Base-by-base conservation (phyloP, 2,329 filamentous ascomycete species). In the Alternaria gaisen region DNA sequence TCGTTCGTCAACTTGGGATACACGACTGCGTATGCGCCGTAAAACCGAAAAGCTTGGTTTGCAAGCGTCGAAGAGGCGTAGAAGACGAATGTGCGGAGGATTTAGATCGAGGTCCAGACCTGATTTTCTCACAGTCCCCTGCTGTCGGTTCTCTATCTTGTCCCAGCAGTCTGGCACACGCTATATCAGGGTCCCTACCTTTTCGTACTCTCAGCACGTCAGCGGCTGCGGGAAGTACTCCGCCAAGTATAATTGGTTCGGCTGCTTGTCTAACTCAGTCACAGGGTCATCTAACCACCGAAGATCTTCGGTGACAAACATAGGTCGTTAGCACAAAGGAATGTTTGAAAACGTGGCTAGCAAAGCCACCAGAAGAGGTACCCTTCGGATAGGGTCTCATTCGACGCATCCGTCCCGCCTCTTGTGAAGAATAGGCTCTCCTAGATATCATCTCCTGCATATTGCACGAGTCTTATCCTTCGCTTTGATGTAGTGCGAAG, bases 61-160 rank as follows among this genome's bases (percentile, higher is more conserved):
- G 20, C 40, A 54, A 34, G 43, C 30, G 53, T 34, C 36, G 32
- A 51, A 50, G 54, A 47, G 42, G 32, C 34, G 41, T 40, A 30
- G 26, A 46, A 47, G 53, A 46, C 30, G 42, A 44, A 53, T 51
- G 40, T 51, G 50, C 48, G 48, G 56, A 42, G 56, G 36, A 43
- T 47, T 50, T 50, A 16, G 57, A 56, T 44, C 53, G 40, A 18
- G 53, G 58, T 57, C 58, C 26, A 46, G 58, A 46, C 58, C 53
- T 38, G 24, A 24, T 53, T 36, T 52, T 20, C 20, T 34, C 44
- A 40, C 10, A 34, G n/a, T 50, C 56, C 44, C 58, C 46, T 51
- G 38, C 18, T 40, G 36, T 44, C 53, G 46, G 44, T 40, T 56
- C 53, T 18, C 53, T 24, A 52, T 56, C 28, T 26, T 24, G 26